A percentile compares a stretch with the other conserved stretches of the same genome.
These are phyloP conservation scores for Xerocomus spinulosus DNA, from an alignment of 768 basidiomycete genomes.

Conservation along the genomic window DNA sequence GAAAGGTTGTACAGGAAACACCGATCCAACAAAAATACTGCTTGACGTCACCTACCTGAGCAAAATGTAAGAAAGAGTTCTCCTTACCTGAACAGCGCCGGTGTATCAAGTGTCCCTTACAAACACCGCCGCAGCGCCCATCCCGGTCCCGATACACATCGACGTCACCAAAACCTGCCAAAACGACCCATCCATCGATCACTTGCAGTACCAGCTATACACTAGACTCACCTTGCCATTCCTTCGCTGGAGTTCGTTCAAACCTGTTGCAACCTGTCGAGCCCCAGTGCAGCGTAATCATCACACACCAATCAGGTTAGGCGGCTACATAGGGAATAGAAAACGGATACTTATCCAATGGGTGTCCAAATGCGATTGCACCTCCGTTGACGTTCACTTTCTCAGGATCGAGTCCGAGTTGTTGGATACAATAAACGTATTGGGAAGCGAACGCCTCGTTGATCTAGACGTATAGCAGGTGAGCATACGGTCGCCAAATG, in stretches of 20 bases:
- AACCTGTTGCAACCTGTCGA: constrained; percentile 79
- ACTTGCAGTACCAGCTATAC: neutral
- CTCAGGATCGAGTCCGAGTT: constrained; percentile 55
- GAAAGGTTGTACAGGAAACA: too few relatives aligned
- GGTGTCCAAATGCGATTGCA: constrained; percentile 83
- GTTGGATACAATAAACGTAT: constrained; percentile 66
- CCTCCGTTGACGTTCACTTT: constrained; percentile 89
- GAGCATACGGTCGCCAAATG: neutral
- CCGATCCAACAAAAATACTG: too few relatives aligned
- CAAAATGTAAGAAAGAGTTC: too few relatives aligned
- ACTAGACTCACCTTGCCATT: constrained; percentile 52
- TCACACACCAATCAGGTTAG: constrained; percentile 11
- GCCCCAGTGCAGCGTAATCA: constrained; percentile 73
- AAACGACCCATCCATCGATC: constrained; percentile 3
- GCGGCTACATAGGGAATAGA: neutral
- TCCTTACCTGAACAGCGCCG: too few relatives aligned
- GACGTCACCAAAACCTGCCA: constrained; percentile 72
- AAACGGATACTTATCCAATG: constrained; percentile 57
- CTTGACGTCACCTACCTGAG: neutral
- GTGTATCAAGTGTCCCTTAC: constrained; percentile 48
- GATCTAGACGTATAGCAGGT: constrained; percentile 45
- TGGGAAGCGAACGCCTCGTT: constrained; percentile 91
- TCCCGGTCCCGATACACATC: constrained; percentile 89
- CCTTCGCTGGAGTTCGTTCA: constrained; percentile 67
- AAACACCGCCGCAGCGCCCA: constrained; percentile 84